These are phyloP conservation scores for Chamaenerion angustifolium DNA, from an alignment of 345 rosid species.

Conservation along the genomic window DNA sequence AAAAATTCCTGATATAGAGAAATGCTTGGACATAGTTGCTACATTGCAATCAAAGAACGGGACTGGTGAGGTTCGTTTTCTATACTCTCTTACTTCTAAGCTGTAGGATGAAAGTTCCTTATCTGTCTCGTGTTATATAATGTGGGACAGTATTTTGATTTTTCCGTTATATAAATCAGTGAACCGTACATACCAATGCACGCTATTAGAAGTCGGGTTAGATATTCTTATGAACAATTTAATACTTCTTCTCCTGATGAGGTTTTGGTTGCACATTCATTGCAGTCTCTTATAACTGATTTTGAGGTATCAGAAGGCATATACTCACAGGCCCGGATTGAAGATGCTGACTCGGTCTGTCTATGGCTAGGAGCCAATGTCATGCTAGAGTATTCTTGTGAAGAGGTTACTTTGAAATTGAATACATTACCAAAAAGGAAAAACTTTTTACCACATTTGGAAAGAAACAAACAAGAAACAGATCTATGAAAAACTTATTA, in stretches of 20 bases:
- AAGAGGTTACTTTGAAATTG: too few species aligned
- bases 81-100: neutral
- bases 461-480: too few species aligned
- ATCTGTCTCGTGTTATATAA: neutral
- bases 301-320: conserved; percentile 95
- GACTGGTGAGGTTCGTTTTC: conserved; percentile 69
- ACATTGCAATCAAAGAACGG: conserved; percentile 76
- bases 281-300: conserved; percentile 65
- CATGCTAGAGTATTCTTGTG: conserved; percentile 89
- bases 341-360: conserved; percentile 65
- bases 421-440: too few species aligned
- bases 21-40: conserved; percentile 75
- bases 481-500: too few species aligned
- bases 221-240: neutral
- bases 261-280: neutral
- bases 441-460: too few species aligned
- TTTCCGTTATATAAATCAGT: too few species aligned
- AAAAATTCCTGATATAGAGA: conserved; percentile 86
- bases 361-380: conserved; percentile 95
- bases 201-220: neutral
- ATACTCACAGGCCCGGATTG: conserved; percentile 62
- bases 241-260: too few species aligned
- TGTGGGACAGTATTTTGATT: too few species aligned
- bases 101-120: too few species aligned
- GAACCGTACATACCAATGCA: too few species aligned